Evolutionary conservation across 345 rosid species (phyloP).

Genomic region (Aegle marmelos): DNA sequence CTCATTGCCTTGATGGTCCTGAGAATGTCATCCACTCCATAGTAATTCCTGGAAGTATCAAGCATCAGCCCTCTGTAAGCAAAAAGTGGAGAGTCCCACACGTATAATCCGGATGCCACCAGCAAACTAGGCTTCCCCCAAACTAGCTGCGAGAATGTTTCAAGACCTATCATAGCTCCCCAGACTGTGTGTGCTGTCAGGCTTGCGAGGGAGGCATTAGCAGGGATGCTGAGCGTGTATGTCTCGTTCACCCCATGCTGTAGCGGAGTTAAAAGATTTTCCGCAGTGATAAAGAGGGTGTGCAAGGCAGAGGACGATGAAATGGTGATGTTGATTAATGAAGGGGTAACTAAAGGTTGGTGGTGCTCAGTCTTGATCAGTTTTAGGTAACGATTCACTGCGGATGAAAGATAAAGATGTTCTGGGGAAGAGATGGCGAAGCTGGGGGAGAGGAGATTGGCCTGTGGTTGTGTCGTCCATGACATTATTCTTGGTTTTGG

Average conservation of each 20-base stretch:
- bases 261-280: conserved; percentile 50
- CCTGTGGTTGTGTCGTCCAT: conserved; percentile 66
- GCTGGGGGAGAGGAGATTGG: conserved; percentile 46
- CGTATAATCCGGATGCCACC: conserved; percentile 44
- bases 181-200: conserved; percentile 58
- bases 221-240: conserved; percentile 58
- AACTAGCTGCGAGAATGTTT: conserved; percentile 79
- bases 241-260: conserved; percentile 73
- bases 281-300: conserved; percentile 40
- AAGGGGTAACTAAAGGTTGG: conserved; percentile 39
- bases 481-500: conserved; percentile 61
- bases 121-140: conserved; percentile 53
- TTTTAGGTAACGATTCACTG: conserved; percentile 46
- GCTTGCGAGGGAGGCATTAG: conserved; percentile 24
- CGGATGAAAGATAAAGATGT: conserved; percentile 52
- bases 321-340: conserved; percentile 32
- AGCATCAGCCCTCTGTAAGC: conserved; percentile 67
- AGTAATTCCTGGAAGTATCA: conserved; percentile 86
- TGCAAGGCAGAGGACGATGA: conserved; percentile 35
- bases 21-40: conserved; percentile 59
- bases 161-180: conserved; percentile 93
- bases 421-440: conserved; percentile 54
- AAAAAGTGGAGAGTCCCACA: conserved; percentile 63
- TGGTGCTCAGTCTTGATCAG: conserved; percentile 50
- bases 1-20: conserved; percentile 74